Evolutionary conservation across 2,329 filamentous ascomycete species (phyloP).

Genomic region (Davidsoniella virescens): DNA sequence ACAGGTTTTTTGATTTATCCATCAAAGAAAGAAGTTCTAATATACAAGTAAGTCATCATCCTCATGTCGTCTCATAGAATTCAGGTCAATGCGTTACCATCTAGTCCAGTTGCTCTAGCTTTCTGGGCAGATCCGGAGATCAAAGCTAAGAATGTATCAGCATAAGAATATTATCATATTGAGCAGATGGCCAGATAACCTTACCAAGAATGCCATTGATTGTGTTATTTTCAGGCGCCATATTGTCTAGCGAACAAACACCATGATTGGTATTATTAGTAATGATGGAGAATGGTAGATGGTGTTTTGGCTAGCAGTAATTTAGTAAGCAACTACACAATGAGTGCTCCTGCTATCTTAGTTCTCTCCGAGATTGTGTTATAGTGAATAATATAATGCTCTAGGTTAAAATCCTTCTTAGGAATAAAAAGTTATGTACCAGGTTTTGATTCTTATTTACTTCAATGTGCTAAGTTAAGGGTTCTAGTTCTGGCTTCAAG

Average conservation of each 20-base stretch:
- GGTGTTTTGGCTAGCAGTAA: too few species aligned
- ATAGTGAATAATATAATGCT: too few species aligned
- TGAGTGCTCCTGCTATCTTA: too few species aligned
- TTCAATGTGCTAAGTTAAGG: not conserved
- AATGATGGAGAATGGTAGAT: too few species aligned
- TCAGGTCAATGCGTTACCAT: constrained; percentile 20
- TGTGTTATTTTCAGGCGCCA: constrained; percentile 21
- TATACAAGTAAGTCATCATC: not conserved
- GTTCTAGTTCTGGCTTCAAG: not conserved
- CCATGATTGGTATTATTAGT: too few species aligned
- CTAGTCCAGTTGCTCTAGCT: constrained; percentile 25
- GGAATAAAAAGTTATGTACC: not conserved
- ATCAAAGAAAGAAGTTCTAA: constrained; percentile 25
- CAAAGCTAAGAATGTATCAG: not conserved
- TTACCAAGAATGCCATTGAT: constrained; percentile 23
- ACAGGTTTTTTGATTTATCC: constrained; percentile 24
- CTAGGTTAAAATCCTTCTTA: not conserved
- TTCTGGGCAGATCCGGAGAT: constrained; percentile 17
- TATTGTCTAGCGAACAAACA: constrained; percentile 11
- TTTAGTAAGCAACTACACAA: too few species aligned
- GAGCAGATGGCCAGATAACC: constrained; percentile 8
- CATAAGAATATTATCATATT: not conserved
- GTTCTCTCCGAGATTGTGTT: too few species aligned
- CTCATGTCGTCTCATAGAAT: not conserved
- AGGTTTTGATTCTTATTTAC: not conserved